These are phyloP conservation scores for Bacterosira constricta DNA, from an alignment of 108 stramenopile genomes.

Conservation along the genomic window DNA sequence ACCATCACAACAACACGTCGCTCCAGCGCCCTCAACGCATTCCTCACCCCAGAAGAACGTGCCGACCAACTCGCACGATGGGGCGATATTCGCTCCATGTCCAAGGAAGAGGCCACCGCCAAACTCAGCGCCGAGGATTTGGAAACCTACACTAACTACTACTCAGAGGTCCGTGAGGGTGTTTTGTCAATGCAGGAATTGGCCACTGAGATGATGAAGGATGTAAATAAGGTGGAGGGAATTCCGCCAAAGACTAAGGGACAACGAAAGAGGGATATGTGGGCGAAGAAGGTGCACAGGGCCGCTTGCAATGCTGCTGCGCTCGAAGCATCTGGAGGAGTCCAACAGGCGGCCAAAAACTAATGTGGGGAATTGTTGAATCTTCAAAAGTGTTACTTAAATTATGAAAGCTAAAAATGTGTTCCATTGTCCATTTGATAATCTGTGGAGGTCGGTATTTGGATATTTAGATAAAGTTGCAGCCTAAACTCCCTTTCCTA, in stretches of 20 bases:
- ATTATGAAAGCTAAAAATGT: no score
- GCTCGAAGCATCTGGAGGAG: no score
- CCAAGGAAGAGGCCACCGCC: slow-evolving; percentile 61
- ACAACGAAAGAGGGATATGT: slow-evolving; percentile 76
- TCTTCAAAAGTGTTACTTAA: no score
- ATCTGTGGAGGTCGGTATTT: no score
- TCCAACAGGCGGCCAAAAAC: no score
- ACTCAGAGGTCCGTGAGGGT: slow-evolving; percentile 64
- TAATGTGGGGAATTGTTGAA: no score
- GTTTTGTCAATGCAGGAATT: slow-evolving; percentile 71
- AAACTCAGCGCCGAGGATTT: slow-evolving; percentile 72
- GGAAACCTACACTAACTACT: slow-evolving; percentile 76
- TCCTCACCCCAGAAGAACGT: slow-evolving; percentile 55
- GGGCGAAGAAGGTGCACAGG: slow-evolving; percentile 51
- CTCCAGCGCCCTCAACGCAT: slow-evolving; percentile 33
- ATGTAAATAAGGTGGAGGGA: slow-evolving; percentile 66
- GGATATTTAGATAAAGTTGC: no score
- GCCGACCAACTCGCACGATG: slow-evolving; percentile 65
- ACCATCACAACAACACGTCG: slow-evolving; percentile 16
- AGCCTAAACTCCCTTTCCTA: no score
- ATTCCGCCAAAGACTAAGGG: slow-evolving; percentile 76
- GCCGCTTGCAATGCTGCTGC: slow-evolving; percentile 45
- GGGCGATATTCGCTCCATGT: slow-evolving; percentile 63
- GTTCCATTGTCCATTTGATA: no score
- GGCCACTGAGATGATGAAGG: slow-evolving; percentile 52